Conservation (phyloP, 2,329 filamentous ascomycete species). For the Xylaria sp. region DNA sequence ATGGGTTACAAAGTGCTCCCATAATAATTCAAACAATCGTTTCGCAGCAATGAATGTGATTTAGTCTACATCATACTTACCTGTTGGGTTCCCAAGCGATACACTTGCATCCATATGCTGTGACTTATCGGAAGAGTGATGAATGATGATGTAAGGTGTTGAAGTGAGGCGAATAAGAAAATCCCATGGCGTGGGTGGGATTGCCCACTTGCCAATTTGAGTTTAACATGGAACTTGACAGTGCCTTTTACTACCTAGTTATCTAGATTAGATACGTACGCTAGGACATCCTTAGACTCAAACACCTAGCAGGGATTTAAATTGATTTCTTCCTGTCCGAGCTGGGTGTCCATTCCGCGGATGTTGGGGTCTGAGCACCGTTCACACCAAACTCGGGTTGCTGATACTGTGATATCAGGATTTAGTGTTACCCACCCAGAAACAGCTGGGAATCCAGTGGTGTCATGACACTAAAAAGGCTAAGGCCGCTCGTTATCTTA, state of each 20-base stretch:
- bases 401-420: slow-evolving; percentile 22
- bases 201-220: slow-evolving; percentile 12
- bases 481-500: slow-evolving; percentile 28
- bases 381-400: slow-evolving; percentile 27
- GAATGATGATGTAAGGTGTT: background rate
- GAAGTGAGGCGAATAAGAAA: slow-evolving; percentile 28
- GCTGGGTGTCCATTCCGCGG: slow-evolving; percentile 1
- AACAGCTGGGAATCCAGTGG: background rate
- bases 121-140: background rate
- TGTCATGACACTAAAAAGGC: background rate
- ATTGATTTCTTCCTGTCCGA: slow-evolving; percentile 24
- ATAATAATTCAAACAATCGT: background rate
- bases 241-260: background rate
- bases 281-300: slow-evolving; percentile 1
- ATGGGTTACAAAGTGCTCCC: background rate
- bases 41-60: slow-evolving; percentile 2
- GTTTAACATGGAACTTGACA: slow-evolving; percentile 1
- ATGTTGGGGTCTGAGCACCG: background rate
- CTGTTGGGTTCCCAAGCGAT: background rate
- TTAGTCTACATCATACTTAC: background rate
- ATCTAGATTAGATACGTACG: background rate
- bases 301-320: slow-evolving; percentile 21
- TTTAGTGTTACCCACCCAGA: background rate
- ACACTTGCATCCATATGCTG: background rate
- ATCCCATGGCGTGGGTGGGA: background rate